Evolutionary conservation across 108 stramenopile genomes (phyloP).

Genomic region (Nitzschia inconspicua): DNA sequence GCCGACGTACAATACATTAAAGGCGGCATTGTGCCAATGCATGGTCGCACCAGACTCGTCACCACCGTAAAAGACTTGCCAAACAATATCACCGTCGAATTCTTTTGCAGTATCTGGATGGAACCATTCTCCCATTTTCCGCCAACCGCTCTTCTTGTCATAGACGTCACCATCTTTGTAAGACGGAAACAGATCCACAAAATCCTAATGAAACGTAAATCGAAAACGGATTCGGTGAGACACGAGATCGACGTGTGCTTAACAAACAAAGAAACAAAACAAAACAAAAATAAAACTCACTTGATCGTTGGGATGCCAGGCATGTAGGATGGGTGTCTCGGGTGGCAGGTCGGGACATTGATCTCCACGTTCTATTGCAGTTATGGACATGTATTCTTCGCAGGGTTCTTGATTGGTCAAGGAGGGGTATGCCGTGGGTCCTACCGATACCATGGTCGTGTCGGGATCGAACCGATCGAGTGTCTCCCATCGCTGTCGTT

Average conservation of each 20-base stretch:
- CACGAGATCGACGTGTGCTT: too few species aligned
- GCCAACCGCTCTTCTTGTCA: conserved; percentile 2
- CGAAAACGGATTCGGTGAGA: too few species aligned
- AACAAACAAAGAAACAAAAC: too few species aligned
- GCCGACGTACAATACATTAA: conserved; percentile 21
- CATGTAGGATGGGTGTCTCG: conserved; percentile 17
- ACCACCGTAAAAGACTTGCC: conserved; percentile 27
- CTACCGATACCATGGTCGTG: neutral
- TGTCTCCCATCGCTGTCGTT: conserved; percentile 7
- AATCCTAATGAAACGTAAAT: neutral
- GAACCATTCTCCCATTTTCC: conserved; percentile 1
- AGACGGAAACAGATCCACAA: neutral
- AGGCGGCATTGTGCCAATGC: conserved; percentile 22
- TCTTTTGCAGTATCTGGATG: neutral
- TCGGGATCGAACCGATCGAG: conserved; percentile 1
- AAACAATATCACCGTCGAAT: neutral
- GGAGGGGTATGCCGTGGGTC: conserved; percentile 23
- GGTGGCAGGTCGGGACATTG: conserved; percentile 17
- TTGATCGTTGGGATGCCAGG: conserved; percentile 15
- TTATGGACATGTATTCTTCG: neutral
- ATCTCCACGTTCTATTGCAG: conserved; percentile 2
- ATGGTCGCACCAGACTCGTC: conserved; percentile 19
- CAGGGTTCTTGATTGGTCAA: conserved; percentile 13
- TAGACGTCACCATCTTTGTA: neutral
- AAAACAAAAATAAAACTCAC: too few species aligned